These are phyloP conservation scores for Zasmidium citrigriseum DNA, from an alignment of 2,329 filamentous ascomycete species.

Conservation along the genomic window DNA sequence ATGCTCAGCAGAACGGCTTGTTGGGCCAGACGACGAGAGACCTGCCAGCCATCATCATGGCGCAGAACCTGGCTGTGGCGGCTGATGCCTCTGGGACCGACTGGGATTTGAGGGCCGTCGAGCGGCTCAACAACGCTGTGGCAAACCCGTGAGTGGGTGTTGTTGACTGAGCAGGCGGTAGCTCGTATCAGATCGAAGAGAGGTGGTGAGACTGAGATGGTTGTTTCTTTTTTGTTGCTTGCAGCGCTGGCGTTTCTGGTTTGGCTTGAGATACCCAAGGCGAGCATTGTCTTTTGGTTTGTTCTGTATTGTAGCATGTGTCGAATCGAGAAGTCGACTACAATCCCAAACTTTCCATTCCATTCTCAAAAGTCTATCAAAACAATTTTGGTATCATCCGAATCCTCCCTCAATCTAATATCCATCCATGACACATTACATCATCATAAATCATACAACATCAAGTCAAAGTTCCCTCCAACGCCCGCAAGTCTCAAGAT, in stretches of 20 bases:
- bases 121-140: not conserved
- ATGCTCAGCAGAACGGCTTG: conserved; percentile 3
- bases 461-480: not conserved
- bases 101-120: conserved; percentile 2
- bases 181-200: not conserved
- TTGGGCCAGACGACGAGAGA: not conserved
- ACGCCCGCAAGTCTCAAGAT: not conserved
- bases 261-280: not conserved
- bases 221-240: not conserved
- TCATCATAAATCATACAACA: not conserved
- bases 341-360: not conserved
- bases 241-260: not conserved
- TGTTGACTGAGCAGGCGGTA: too few species aligned
- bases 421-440: not conserved
- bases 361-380: not conserved
- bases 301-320: not conserved
- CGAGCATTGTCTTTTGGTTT: not conserved
- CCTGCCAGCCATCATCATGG: not conserved
- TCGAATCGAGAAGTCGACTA: too few species aligned
- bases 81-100: not conserved
- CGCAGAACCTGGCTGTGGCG: not conserved
- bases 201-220: not conserved
- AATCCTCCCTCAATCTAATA: not conserved
- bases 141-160: not conserved
- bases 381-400: not conserved